These are phyloP conservation scores for Torulaspora quercuum DNA, from an alignment of 805 yeast species.

Conservation along the genomic window DNA sequence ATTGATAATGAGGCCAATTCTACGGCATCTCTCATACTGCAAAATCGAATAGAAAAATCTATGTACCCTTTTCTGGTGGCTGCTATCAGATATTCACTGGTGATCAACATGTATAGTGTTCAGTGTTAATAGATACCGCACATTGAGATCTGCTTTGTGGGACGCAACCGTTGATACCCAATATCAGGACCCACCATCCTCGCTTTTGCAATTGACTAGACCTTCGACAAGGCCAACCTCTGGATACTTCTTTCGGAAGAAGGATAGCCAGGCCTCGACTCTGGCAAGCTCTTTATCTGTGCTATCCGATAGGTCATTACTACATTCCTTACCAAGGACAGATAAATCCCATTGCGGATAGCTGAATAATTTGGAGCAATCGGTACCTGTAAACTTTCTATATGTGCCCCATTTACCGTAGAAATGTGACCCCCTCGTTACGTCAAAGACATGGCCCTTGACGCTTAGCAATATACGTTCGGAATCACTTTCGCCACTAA, in stretches of 20 bases:
- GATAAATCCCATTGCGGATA: constrained; percentile 22
- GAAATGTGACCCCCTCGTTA: constrained; percentile 19
- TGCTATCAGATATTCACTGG: too few species aligned
- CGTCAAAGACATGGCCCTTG: constrained; percentile 27
- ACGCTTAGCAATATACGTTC: constrained; percentile 22
- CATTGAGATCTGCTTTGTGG: neutral
- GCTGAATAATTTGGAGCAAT: constrained; percentile 25
- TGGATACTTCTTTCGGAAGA: constrained; percentile 25
- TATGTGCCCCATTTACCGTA: constrained; percentile 30
- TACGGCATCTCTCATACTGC: too few species aligned
- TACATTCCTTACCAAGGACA: constrained; percentile 18
- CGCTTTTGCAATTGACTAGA: neutral
- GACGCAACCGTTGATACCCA: too few species aligned
- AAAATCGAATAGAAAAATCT: too few species aligned
- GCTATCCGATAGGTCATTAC: constrained; percentile 14
- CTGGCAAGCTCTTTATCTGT: constrained; percentile 14
- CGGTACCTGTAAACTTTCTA: constrained; percentile 25
- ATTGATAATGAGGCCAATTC: too few species aligned
- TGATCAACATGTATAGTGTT: too few species aligned
- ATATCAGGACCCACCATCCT: too few species aligned
- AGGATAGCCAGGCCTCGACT: constrained; percentile 22
- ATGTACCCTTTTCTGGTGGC: too few species aligned
- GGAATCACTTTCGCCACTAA: constrained; percentile 9
- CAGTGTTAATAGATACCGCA: neutral
- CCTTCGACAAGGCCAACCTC: constrained; percentile 18